These are phyloP conservation scores for Passiflora organensis DNA, from an alignment of 345 rosid species.

Conservation along the genomic window DNA sequence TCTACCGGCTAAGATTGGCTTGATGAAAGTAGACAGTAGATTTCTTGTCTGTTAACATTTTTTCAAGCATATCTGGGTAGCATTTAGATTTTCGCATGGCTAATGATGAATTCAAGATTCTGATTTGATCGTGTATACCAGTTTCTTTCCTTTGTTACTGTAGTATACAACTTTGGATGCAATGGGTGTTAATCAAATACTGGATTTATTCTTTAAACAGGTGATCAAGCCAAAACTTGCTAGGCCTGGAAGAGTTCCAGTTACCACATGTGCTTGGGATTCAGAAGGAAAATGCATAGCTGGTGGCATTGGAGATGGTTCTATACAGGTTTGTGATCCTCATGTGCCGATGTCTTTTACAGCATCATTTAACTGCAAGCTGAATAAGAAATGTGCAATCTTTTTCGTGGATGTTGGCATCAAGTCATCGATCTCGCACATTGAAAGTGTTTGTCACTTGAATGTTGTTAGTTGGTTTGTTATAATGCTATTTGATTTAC, in stretches of 20 bases:
- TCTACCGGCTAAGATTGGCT: too few species aligned
- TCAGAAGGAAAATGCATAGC: constrained; percentile 86
- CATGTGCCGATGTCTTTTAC: background rate
- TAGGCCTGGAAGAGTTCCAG: constrained; percentile 93
- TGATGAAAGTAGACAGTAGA: too few species aligned
- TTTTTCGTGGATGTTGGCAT: constrained; percentile 5
- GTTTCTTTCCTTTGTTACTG: too few species aligned
- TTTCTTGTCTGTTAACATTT: too few species aligned
- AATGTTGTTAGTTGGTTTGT: background rate
- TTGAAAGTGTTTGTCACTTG: background rate
- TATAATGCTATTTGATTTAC: background rate
- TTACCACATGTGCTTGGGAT: constrained; percentile 94
- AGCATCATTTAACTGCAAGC: background rate
- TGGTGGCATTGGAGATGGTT: constrained; percentile 92
- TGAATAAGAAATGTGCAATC: background rate
- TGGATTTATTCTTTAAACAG: constrained; percentile 32
- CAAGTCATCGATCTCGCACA: background rate
- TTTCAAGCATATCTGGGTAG: too few species aligned
- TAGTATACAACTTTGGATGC: constrained; percentile 4
- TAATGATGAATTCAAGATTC: too few species aligned
- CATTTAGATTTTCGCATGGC: too few species aligned
- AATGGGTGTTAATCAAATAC: constrained; percentile 7
- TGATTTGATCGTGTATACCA: too few species aligned
- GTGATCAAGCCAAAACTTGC: constrained; percentile 98
- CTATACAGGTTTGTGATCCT: constrained; percentile 66